Conservation (phyloP, 768 basidiomycete genomes). For the Leucosporidium creatinivorum region DNA sequence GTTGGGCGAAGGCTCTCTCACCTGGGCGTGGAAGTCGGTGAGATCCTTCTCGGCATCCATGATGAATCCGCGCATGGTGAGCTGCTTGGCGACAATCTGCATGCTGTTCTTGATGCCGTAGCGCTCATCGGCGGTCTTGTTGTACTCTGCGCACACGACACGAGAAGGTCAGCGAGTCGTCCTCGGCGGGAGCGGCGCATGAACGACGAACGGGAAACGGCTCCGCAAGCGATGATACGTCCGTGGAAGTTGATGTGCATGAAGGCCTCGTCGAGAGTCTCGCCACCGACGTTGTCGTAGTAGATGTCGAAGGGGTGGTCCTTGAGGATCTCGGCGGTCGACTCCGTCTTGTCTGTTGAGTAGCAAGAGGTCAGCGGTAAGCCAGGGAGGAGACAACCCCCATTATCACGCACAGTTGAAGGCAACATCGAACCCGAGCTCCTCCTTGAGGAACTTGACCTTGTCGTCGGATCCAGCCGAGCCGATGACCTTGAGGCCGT, state of each 20-base stretch:
- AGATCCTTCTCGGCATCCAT: background rate
- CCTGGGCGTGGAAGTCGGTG: background rate
- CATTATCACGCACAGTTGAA: constrained; percentile 50
- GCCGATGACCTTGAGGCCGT: constrained; percentile 58
- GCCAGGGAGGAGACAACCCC: constrained; percentile 41
- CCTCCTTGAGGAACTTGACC: constrained; percentile 51
- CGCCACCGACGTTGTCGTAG: constrained; percentile 40
- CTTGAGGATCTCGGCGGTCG: constrained; percentile 50
- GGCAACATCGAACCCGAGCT: constrained; percentile 59
- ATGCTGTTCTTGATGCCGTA: constrained; percentile 32
- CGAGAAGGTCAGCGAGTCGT: background rate
- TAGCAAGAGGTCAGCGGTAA: too few relatives aligned
- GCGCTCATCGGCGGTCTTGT: constrained; percentile 8
- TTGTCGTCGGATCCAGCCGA: constrained; percentile 70
- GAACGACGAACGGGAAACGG: background rate
- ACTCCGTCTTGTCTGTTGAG: constrained; percentile 47
- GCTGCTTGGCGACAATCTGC: constrained; percentile 18
- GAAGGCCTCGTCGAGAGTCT: constrained; percentile 37
- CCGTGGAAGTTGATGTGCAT: constrained; percentile 33
- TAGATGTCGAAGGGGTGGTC: constrained; percentile 57
- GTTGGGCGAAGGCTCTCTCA: background rate
- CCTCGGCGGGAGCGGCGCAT: background rate
- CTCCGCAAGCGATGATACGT: constrained; percentile 31
- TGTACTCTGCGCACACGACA: constrained; percentile 32
- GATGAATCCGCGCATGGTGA: constrained; percentile 19